phyloP scores from a whole-genome alignment of 2,329 filamentous ascomycete species.

The Coniochaeta sp. region DNA sequence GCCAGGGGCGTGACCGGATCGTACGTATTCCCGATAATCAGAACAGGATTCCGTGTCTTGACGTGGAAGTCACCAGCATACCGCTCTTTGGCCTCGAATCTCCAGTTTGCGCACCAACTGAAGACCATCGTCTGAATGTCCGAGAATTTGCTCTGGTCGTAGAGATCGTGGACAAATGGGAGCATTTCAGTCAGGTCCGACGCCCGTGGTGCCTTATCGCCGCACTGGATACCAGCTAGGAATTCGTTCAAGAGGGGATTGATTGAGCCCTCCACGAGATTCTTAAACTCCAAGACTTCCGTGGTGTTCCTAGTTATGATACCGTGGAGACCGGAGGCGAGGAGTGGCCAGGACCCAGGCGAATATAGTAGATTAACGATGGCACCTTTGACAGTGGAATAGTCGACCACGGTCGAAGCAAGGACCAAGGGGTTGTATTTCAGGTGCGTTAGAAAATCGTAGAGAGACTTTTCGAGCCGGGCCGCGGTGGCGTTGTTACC shows the following conservation, averaged over 20 bases:
- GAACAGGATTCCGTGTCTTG: slow-evolving; percentile 22
- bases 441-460: slow-evolving; percentile 14
- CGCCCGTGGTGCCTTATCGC: slow-evolving; percentile 20
- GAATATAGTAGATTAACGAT: slow-evolving; percentile 10
- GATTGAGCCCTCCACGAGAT: not conserved
- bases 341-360: not conserved
- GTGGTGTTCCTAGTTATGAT: not conserved
- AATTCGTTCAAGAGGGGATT: slow-evolving; percentile 6
- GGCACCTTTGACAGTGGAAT: slow-evolving; percentile 9
- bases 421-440: slow-evolving; percentile 14
- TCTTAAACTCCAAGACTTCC: slow-evolving; percentile 4
- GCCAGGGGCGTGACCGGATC: slow-evolving; percentile 30
- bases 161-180: slow-evolving; percentile 14
- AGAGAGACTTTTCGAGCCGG: slow-evolving; percentile 15
- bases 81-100: slow-evolving; percentile 25
- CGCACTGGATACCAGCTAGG: slow-evolving; percentile 23
- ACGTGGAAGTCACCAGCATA: slow-evolving; percentile 23
- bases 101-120: slow-evolving; percentile 29
- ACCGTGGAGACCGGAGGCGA: not conserved
- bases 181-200: slow-evolving; percentile 18
- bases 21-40: slow-evolving; percentile 28
- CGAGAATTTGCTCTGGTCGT: slow-evolving; percentile 18
- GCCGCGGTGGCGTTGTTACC: slow-evolving; percentile 8
- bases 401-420: slow-evolving; percentile 12
- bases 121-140: slow-evolving; percentile 8